Base-by-base conservation (phyloP, 2,329 filamentous ascomycete genomes). In the Fusarium tricinctum region DNA sequence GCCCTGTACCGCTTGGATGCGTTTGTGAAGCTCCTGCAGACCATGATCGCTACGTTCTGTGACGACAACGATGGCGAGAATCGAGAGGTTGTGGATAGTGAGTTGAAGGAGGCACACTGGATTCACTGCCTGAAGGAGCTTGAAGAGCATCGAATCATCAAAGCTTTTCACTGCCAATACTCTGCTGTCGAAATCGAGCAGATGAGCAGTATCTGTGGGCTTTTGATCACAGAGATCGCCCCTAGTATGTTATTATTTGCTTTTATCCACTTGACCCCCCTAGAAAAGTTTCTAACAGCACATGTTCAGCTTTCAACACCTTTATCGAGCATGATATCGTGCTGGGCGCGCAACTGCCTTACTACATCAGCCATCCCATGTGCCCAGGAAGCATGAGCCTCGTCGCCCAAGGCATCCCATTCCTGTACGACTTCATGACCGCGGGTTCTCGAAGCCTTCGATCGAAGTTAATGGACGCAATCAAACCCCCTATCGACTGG, bases 261-360 rank as follows among this genome's bases (percentile, higher is more conserved):
- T 4, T n/a, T 14, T 8, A 20, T n/a, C 32, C n/a, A 3, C n/a
- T 7, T 15, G 4, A 2, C 13, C 15, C 15, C 9, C 1, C 8
- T 19, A 3, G 3, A 15, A n/a, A 22, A 8, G 8, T 9, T 8
- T 9, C 32, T 60, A 9, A 59, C 26, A 9, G 8, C 10, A 14
- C 28, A 28, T 1, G 19, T 30, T 2, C n/a, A 68, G 65, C 17
- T 12, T 54, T 56, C 52, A 59, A 68, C 22, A 8, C 30, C 4
- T 64, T 64, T 19, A 42, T 68, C 9, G 32, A 68, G n/a, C 28
- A 51, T 1, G 64, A 65, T 17, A 44, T 68, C 20, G 33, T 39
- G 15, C 9, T 65, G 8, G 65, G 65, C 4, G 15, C 19, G 5
- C 8, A 49, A 8, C 4, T 68, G 5, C 52, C 45, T 6, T 23